These are phyloP conservation scores for Brettanomyces anomalus DNA, from an alignment of 805 yeast species.

Conservation along the genomic window DNA sequence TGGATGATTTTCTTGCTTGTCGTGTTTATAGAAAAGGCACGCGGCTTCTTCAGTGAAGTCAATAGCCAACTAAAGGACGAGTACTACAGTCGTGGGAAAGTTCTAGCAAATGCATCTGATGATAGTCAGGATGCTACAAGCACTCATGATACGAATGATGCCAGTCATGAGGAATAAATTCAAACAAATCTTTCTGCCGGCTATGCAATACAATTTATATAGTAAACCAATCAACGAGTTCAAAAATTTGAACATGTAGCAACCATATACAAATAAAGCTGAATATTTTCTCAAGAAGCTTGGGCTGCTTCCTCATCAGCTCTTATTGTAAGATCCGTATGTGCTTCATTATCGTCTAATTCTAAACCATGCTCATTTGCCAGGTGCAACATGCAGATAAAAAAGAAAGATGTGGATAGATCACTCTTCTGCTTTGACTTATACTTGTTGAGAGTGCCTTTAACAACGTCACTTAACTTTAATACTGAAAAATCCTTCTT, in stretches of 20 bases:
- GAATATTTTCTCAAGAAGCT: not conserved
- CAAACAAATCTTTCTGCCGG: no score
- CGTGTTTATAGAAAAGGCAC: not conserved
- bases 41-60: not conserved
- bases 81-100: constrained; percentile 18
- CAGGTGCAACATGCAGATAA: constrained; percentile 72
- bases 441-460: constrained; percentile 34
- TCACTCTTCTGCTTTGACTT: constrained; percentile 50
- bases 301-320: not conserved
- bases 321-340: constrained; percentile 14
- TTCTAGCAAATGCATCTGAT: constrained; percentile 13
- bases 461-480: constrained; percentile 16
- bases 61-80: constrained; percentile 15
- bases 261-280: not conserved
- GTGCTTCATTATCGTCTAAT: constrained; percentile 37
- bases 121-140: not conserved
- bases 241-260: not conserved
- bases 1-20: constrained; percentile 1
- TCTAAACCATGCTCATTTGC: constrained; percentile 78
- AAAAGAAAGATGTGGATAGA: constrained; percentile 76
- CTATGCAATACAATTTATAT: not conserved
- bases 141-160: not conserved
- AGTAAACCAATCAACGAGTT: not conserved
- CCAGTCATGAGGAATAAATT: no score
- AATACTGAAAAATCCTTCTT: constrained; percentile 5